Base-by-base conservation (phyloP, 805 yeast genomes). In the Wickerhamomyces sydowiorum region DNA sequence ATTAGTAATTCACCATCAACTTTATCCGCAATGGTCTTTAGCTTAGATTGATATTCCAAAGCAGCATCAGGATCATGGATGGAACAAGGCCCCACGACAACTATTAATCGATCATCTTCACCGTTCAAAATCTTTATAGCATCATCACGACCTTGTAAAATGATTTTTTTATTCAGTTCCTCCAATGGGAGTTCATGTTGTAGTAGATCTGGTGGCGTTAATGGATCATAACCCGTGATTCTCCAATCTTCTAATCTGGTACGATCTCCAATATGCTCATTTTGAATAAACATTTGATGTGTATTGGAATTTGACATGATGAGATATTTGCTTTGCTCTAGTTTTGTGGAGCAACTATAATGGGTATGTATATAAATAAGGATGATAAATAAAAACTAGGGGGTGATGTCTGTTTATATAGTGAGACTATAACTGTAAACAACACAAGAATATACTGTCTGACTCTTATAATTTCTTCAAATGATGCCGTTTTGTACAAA, bases 71-170 rank as follows among this genome's bases (percentile, higher is more conserved):
- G 88, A 62, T 93, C 99, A 62, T 93, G 98, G 50, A 93, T 81
- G 7, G 98, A 91, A 66, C 99, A 93, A 40, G 99, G 99, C 1
- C 99, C 99, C 48, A 93, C 86, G 27, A 93, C 88, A 24, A 93
- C 82, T 35, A 93, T 73, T 50, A 91, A 66, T 51, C 97, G 75
- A 66, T 91, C 99, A 57, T 88, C 96, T 46, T 75, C 71, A 41
- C 96, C 96, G 44, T 81, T 72, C 40, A 91, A 66, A 50, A 91
- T 80, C 37, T 80, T 75, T 40, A 80, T 74, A 4, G 95, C 81
- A 20, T 75, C 82, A 48, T 82, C 76, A 67, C 98, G 79, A 37
- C 93, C 96, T 38, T 74, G 66, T 34, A 86, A 61, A 45, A 91
- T 87, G 41, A 72, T 82, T 42, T 76, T 67, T 51, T 76, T 76